Conservation (phyloP, 768 basidiomycete genomes). For the Boletus rex-veris region DNA sequence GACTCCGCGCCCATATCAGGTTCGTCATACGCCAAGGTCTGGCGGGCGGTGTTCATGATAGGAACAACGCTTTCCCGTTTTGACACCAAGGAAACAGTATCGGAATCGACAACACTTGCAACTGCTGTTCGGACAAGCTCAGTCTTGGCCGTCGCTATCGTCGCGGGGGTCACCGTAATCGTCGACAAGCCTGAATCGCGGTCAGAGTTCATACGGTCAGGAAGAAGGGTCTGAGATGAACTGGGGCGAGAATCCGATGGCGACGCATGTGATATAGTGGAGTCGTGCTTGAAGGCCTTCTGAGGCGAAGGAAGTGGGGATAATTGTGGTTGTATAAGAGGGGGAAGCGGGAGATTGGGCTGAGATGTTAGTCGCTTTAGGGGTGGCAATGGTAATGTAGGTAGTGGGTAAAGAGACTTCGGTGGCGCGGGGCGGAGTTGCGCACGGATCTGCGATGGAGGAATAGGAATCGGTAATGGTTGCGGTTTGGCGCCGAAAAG, state of each 20-base stretch:
- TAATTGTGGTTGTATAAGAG: constrained; percentile 6
- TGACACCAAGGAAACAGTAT: constrained; percentile 20
- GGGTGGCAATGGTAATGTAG: constrained; percentile 22
- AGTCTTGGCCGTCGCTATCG: constrained; percentile 44
- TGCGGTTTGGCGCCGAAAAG: constrained; percentile 24
- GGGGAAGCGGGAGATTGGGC: constrained; percentile 3
- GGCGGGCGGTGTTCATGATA: constrained; percentile 7
- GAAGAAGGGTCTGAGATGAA: constrained; percentile 22
- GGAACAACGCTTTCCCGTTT: constrained; percentile 12
- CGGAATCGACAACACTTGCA: constrained; percentile 47
- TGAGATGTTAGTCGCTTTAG: constrained; percentile 19
- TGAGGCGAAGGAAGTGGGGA: constrained; percentile 8
- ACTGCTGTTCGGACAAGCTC: constrained; percentile 49
- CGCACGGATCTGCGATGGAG: constrained; percentile 26
- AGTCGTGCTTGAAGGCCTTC: neutral
- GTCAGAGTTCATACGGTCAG: constrained; percentile 16
- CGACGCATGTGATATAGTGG: neutral
- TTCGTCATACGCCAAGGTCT: neutral
- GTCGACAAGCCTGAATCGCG: constrained; percentile 36
- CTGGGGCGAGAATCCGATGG: constrained; percentile 8
- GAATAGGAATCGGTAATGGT: constrained; percentile 26
- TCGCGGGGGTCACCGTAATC: constrained; percentile 41
- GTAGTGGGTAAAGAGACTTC: constrained; percentile 17
- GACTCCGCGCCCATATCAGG: neutral
- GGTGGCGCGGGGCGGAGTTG: constrained; percentile 29